Percentiles rank a stretch among this genome's conserved stretches.
phyloP scores from a whole-genome alignment of 176 grass and related monocot genomes.

The Puccinellia tenuiflora region DNA sequence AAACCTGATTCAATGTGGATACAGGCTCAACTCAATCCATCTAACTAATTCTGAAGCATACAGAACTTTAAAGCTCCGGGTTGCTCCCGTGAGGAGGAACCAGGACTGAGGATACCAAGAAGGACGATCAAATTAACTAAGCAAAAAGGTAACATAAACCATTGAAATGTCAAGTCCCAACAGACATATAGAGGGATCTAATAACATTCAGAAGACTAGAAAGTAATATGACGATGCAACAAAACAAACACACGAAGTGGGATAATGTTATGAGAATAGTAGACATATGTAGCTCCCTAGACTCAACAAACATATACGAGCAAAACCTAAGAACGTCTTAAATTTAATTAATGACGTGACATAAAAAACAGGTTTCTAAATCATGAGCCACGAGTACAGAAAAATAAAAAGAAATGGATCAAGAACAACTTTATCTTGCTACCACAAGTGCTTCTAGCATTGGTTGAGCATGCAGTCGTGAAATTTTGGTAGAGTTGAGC shows the following conservation, averaged over 20 bases:
- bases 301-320: background rate
- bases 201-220: background rate
- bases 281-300: background rate
- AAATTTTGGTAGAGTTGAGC: background rate
- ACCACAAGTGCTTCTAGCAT: background rate
- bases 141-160: background rate
- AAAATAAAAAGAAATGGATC: background rate
- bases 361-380: background rate
- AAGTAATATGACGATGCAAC: background rate
- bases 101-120: background rate
- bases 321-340: background rate
- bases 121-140: background rate
- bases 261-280: background rate
- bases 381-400: background rate
- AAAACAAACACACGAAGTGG: background rate
- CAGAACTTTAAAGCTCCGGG: background rate
- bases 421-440: background rate
- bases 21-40: background rate
- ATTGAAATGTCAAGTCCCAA: background rate
- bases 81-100: background rate
- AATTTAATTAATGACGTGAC: background rate
- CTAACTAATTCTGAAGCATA: background rate
- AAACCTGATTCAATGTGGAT: background rate
- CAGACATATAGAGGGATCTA: background rate
- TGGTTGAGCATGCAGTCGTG: background rate